Evolutionary conservation across 257 asterid genomes (phyloP), one percentile per base, ranked within the genome.

Genomic region (Catharanthus roseus): DNA sequence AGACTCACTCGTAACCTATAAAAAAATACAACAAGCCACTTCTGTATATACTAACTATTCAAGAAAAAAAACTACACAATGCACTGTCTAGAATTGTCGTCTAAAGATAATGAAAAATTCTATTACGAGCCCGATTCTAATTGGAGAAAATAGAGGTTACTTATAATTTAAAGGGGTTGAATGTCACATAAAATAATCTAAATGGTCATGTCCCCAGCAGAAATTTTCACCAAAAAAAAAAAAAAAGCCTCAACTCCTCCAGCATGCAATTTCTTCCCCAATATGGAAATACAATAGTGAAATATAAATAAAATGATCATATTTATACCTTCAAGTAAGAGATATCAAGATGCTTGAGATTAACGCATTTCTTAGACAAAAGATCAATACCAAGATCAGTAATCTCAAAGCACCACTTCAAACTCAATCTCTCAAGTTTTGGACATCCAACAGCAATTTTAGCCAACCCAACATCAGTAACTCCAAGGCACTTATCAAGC

Each of bases 391-490:
- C 96, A 66, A 87, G 70, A 77, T 89, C 95, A 61, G 82, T 87
- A 1, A 89, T 75, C 62, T 79, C 86, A 66, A 86, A 77, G 77
- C 95, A 87, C 96, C 96, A 89, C 49, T 77, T 87, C 64, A 89
- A 73, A 63, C 86, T 80, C 18, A 89, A 86, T 9, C 44, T 83
- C 76, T 87, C 86, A 2, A 89, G 83, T 33, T 56, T 69, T 11
- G 76, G 73, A 33, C 92, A 87, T 6, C 83, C 92, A 31, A 87
- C 86, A 24, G 86, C 92, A 1, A 89, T 72, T 39, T 85, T 79
- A 7, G 88, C 96, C 83, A 89, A 79, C 71, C 96, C 92, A 16
- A 84, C 88, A 67, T 89, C 96, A 53, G 85, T 79, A 21, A 89
- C 34, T 36, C 79, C 69, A 77, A 84, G 68, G 10, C 96, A 89